phyloP scores from a whole-genome alignment of 1,139 yeast species.

The Geotrichum bryndzae region DNA sequence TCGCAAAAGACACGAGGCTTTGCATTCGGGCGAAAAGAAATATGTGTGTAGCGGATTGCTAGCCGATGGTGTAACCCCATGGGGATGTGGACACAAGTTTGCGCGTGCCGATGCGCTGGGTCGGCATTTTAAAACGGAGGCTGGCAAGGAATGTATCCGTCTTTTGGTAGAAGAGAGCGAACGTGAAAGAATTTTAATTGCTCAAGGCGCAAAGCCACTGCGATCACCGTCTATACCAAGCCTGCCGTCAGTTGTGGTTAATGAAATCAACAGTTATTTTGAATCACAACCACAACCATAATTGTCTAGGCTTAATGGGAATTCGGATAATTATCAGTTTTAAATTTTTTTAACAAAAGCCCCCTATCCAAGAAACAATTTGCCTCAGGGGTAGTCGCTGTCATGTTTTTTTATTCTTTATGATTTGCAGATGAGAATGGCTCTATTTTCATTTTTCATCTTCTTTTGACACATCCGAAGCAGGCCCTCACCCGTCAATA shows the following conservation, averaged over 20 bases:
- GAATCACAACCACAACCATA: neutral
- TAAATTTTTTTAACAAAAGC: no score
- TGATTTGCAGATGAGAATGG: no score
- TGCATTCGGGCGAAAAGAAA: constrained; percentile 86
- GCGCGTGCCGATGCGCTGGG: constrained; percentile 95
- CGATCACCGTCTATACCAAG: neutral
- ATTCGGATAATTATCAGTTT: neutral
- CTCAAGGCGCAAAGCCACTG: neutral
- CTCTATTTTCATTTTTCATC: no score
- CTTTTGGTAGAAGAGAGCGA: constrained; percentile 67
- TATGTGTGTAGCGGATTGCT: constrained; percentile 75
- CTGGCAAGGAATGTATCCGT: constrained; percentile 78
- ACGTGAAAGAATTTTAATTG: constrained; percentile 24
- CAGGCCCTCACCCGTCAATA: no score
- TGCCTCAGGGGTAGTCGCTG: no score
- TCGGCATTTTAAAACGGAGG: constrained; percentile 89
- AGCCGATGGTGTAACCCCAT: constrained; percentile 51
- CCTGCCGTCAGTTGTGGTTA: neutral
- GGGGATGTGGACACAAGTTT: constrained; percentile 93
- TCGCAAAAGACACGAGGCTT: constrained; percentile 84
- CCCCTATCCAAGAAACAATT: no score
- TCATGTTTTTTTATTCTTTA: no score
- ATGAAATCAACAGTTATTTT: neutral
- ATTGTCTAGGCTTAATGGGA: neutral
- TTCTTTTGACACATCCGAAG: no score